Conservation (phyloP, 1,139 yeast species). For the Sugiyamaella neomexicana region DNA sequence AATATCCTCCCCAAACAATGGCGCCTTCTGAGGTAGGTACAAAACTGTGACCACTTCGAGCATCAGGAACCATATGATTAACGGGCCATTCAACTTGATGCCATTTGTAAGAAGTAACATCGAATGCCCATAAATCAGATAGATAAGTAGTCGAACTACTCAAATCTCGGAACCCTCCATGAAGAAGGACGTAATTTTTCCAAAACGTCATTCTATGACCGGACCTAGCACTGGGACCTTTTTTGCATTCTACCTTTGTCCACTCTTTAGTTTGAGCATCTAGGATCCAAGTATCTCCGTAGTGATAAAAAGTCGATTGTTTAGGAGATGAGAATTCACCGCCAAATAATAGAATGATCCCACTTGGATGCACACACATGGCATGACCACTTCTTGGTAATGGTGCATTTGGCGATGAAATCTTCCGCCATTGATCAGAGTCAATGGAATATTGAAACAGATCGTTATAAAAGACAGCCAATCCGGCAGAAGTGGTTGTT, state of each 20-base stretch:
- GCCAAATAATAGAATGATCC: constrained; percentile 81
- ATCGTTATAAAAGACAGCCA: constrained; percentile 79
- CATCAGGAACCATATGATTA: constrained; percentile 79
- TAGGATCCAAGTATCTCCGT: constrained; percentile 92
- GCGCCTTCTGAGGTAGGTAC: constrained; percentile 84
- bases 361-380: constrained; percentile 91
- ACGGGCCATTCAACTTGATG: constrained; percentile 83
- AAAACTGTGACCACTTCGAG: constrained; percentile 91
- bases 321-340: constrained; percentile 98
- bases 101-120: constrained; percentile 88
- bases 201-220: constrained; percentile 90
- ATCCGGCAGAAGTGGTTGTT: constrained; percentile 48
- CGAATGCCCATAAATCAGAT: constrained; percentile 89
- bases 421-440: constrained; percentile 77
- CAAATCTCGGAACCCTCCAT: constrained; percentile 92
- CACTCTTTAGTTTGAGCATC: constrained; percentile 86
- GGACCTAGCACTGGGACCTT: constrained; percentile 81
- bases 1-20: constrained; percentile 87
- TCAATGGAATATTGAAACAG: constrained; percentile 71
- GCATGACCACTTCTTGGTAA: constrained; percentile 93
- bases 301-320: constrained; percentile 93
- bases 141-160: constrained; percentile 82
- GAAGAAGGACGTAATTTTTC: constrained; percentile 83
- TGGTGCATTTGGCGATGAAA: constrained; percentile 82
- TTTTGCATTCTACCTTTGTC: constrained; percentile 77